Base-by-base conservation (phyloP, 495 filamentous ascomycete species). In the Penicillium cataractarum region DNA sequence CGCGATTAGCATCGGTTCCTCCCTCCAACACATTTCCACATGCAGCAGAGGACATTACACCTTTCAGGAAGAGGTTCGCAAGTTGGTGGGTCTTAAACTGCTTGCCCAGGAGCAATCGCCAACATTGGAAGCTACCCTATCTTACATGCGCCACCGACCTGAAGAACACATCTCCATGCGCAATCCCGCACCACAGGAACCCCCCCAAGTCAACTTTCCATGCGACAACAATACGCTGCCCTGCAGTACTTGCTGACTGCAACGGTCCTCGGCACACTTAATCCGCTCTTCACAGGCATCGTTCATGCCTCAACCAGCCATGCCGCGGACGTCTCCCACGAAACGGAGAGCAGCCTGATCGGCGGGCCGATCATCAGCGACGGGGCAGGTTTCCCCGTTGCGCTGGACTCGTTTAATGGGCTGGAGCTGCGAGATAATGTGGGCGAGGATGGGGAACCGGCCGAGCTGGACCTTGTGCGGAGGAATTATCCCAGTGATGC, bases 201-300 rank as follows among this genome's bases (percentile, higher is more conserved):
- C 46, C 58, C 40, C 58, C 37, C 35, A 42, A 50, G 40, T 61
- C 56, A 33, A 62, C 56, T 53, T 68, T 74, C 71, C 71, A 90
- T 91, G 88, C 86, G 78, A 72, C 78, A 71, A 33, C 81, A 85
- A 68, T 79, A 85, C 65, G 85, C 84, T 70, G 85, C 82, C 62
- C 77, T 90, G 62, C 89, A 90, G 81, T 89, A 85, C 75, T 87
- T 86, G 65, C 76, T 92, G 65, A 85, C 82, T 72, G 88, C 89
- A 69, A 88, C 84, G 33, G 65, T 88, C 61, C 73, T 82, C 70
- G 83, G 84, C 42, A 83, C 84, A 32, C 70, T 83, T 48, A 5
- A 6, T 21, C 51, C 31, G 3, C 29, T 54, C 10, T 66, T 87
- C 35, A 63, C 88, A 58, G 71, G 78, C 35, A 68, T 91, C 26